Evolutionary conservation across 768 basidiomycete genomes (phyloP), one percentile per base, ranked within the genome.

Genomic region (Strobilomyces echinocephalus): DNA sequence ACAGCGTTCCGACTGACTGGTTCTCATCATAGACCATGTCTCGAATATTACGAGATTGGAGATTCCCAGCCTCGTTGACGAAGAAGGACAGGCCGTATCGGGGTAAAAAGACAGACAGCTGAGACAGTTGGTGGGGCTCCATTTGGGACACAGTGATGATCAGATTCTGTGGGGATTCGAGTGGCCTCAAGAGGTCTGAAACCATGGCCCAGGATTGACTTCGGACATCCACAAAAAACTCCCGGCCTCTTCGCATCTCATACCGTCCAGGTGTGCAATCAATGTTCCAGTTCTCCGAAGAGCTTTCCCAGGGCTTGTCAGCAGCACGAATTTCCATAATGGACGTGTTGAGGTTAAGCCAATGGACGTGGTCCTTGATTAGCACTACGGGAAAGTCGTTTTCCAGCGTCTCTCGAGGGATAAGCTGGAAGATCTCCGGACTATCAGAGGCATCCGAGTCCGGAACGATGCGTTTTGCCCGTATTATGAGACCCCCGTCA

Each of bases 331-430:
- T 26, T 14, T 36, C 46, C 2, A 47, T 36, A 15, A 26, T 8
- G 7, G 14, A 15, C 15, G 34, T 47, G 3, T 34, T 24, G 15
- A 35, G 46, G 24, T 36, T 35, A 8, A 47, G 12, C 46, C 46
- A 47, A 28, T 38, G 41, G 15, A 28, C n/a, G 15, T 43, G 41
- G 15, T 14, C 41, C 5, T 15, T 1, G 14, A 43, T 14, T 41
- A 38, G 35, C 26, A 15, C 18, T 0, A 16, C 21, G 0, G 69
- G 69, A 33, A 70, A 52, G 46, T 68, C 69, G 1, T 34, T 20
- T 6, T 3, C 3, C 2, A 69, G 46, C 9, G 10, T 53, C 1
- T 45, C 10, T 0, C n/a, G 47, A 14, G 68, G 63, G 50, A 69
- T 54, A 12, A 66, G 30, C 26, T 65, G 41, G 2, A 60, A 15